Conservation (phyloP, 352 stramenopile genomes). For the Phytophthora pluvialis region DNA sequence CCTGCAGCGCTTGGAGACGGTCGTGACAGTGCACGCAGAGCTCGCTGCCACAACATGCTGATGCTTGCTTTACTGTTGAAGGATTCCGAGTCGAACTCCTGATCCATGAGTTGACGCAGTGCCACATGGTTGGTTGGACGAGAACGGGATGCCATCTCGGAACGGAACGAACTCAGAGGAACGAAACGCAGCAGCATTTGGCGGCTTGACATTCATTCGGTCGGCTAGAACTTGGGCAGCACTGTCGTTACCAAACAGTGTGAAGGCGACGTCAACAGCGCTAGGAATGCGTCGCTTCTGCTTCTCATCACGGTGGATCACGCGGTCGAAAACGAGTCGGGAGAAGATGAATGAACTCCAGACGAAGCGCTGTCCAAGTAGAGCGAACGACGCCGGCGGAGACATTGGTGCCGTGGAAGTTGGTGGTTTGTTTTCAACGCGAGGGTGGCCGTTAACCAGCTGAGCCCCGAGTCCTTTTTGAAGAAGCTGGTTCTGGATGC, state of each 20-base stretch:
- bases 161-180: slow-evolving; percentile 8
- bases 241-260: slow-evolving; percentile 27
- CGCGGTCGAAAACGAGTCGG: slow-evolving; percentile 33
- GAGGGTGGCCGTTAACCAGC: slow-evolving; percentile 17
- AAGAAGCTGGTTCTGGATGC: slow-evolving; percentile 19
- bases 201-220: slow-evolving; percentile 2
- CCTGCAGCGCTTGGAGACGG: slow-evolving; percentile 13
- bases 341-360: slow-evolving; percentile 40
- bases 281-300: slow-evolving; percentile 30
- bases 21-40: slow-evolving; percentile 29
- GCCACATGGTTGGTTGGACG: slow-evolving; percentile 36
- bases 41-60: slow-evolving; percentile 30
- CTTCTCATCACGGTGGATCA: slow-evolving; percentile 16
- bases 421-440: neutral
- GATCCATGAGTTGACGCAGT: slow-evolving; percentile 22
- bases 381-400: slow-evolving; percentile 17
- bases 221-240: slow-evolving; percentile 22
- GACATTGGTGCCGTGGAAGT: neutral
- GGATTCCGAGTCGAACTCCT: slow-evolving; percentile 10
- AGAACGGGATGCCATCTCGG: slow-evolving; percentile 28
- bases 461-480: slow-evolving; percentile 19
- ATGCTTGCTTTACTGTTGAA: slow-evolving; percentile 17
- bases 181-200: neutral
- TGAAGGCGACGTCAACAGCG: slow-evolving; percentile 31
- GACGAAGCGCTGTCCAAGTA: slow-evolving; percentile 31